Conservation (phyloP, 2,329 filamentous ascomycete species). For the Aspergillus sp. region DNA sequence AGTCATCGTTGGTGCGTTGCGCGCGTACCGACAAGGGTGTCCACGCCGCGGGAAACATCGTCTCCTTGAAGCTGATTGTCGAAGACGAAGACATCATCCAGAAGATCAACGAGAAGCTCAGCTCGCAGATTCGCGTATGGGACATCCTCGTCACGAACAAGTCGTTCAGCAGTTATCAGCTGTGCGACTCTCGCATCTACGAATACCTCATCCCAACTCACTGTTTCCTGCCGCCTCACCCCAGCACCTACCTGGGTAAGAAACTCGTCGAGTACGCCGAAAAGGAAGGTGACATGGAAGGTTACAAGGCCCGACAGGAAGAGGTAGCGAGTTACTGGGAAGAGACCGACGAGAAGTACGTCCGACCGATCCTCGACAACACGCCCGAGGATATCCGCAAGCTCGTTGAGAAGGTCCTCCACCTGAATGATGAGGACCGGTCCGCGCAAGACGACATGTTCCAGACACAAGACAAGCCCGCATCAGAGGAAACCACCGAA, state of each 20-base stretch:
- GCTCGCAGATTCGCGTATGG: slow-evolving; percentile 91
- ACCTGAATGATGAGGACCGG: slow-evolving; percentile 37
- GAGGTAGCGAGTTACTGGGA: slow-evolving; percentile 83
- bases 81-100: slow-evolving; percentile 85
- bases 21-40: slow-evolving; percentile 97
- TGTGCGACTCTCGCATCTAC: slow-evolving; percentile 94
- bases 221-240: slow-evolving; percentile 88
- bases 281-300: slow-evolving; percentile 70
- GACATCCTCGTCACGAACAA: slow-evolving; percentile 87
- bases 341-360: slow-evolving; percentile 74
- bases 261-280: slow-evolving; percentile 77
- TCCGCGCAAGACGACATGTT: slow-evolving; percentile 27
- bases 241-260: slow-evolving; percentile 79
- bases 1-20: slow-evolving; percentile 90
- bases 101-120: slow-evolving; percentile 85
- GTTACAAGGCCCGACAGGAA: slow-evolving; percentile 67
- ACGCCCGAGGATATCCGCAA: slow-evolving; percentile 45
- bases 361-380: slow-evolving; percentile 65
- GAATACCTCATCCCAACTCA: slow-evolving; percentile 96
- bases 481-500: slow-evolving; percentile 1
- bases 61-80: slow-evolving; percentile 92
- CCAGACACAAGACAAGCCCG: slow-evolving; percentile 21
- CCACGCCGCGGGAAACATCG: slow-evolving; percentile 91
- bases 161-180: slow-evolving; percentile 90
- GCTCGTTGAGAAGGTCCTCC: slow-evolving; percentile 45